A percentile compares a stretch with the other conserved stretches of the same genome.
Evolutionary conservation across 768 basidiomycete species (phyloP).

Genomic region (Cystobasidiopsis lactophilus): DNA sequence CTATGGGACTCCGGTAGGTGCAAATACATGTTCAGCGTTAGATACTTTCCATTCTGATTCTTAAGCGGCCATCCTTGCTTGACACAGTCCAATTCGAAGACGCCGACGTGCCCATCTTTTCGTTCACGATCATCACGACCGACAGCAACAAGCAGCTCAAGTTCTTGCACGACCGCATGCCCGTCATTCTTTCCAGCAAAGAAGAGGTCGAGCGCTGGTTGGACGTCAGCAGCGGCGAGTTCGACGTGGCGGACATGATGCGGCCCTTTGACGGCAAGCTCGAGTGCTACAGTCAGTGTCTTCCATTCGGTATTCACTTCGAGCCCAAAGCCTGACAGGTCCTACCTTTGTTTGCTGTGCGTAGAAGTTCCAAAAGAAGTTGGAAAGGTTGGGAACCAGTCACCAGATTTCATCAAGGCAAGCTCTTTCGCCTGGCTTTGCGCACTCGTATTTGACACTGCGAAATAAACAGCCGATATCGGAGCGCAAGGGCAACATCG

Average conservation of each 20-base stretch:
- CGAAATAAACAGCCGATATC: conserved; percentile 37
- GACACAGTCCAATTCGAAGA: conserved; percentile 14
- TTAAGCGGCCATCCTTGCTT: background rate
- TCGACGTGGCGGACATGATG: conserved; percentile 44
- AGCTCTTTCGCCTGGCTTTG: background rate
- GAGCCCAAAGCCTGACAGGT: too few relatives aligned
- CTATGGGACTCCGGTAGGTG: conserved; percentile 49
- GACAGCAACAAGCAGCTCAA: conserved; percentile 41
- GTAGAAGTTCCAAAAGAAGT: conserved; percentile 61
- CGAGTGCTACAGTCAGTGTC: conserved; percentile 21
- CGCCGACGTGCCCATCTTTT: conserved; percentile 37
- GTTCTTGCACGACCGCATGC: conserved; percentile 40
- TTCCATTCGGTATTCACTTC: too few relatives aligned
- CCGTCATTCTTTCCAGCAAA: conserved; percentile 45
- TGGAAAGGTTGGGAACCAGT: conserved; percentile 71
- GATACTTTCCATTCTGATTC: background rate
- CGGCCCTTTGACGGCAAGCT: conserved; percentile 42
- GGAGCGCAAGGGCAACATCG: conserved; percentile 56
- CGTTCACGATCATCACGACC: conserved; percentile 80
- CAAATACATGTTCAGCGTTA: conserved; percentile 33
- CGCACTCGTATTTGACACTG: background rate
- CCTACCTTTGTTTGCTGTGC: too few relatives aligned
- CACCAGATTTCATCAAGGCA: conserved; percentile 42
- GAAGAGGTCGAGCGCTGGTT: conserved; percentile 54
- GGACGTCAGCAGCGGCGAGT: conserved; percentile 44